Evolutionary conservation across 306 rosid genomes (phyloP).

Genomic region (Aeschynomene evenia): DNA sequence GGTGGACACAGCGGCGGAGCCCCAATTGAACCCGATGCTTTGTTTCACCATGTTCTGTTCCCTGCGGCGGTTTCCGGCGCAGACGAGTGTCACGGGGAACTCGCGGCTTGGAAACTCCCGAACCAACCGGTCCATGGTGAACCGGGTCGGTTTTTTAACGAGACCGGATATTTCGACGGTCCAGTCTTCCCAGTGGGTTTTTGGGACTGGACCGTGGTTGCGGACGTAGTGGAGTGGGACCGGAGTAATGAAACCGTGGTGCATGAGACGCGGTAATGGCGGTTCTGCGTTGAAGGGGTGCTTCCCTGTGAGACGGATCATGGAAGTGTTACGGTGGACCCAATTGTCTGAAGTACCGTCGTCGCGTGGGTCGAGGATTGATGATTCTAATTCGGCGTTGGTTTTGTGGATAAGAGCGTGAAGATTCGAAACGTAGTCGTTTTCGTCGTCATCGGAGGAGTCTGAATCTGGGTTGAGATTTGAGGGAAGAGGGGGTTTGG

Average conservation of each 20-base stretch:
- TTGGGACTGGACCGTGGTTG: constrained; percentile 74
- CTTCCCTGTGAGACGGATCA: constrained; percentile 85
- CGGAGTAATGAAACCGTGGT: constrained; percentile 83
- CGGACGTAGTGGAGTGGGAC: constrained; percentile 82
- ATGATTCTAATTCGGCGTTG: constrained; percentile 50
- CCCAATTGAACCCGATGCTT: constrained; percentile 87
- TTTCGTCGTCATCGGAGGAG: constrained; percentile 46
- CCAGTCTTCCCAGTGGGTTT: constrained; percentile 63
- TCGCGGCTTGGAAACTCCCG: constrained; percentile 55
- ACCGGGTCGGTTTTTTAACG: constrained; percentile 49
- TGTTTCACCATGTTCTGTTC: constrained; percentile 82
- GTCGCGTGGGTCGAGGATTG: constrained; percentile 53
- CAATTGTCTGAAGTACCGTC: constrained; percentile 65
- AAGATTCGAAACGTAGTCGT: constrained; percentile 17
- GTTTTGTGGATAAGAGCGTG: constrained; percentile 34
- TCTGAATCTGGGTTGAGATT: constrained; percentile 20
- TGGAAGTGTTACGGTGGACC: constrained; percentile 55
- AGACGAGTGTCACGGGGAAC: constrained; percentile 60
- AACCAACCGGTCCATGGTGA: constrained; percentile 60
- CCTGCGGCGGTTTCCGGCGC: constrained; percentile 83
- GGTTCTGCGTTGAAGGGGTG: constrained; percentile 78
- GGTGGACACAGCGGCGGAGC: constrained; percentile 64
- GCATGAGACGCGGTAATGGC: constrained; percentile 68
- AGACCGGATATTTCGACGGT: constrained; percentile 61
- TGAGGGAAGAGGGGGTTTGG: constrained; percentile 18